Evolutionary conservation across 1,284 basidiomycete species (phyloP).

Genomic region (Microbotryomycetes sp.): DNA sequence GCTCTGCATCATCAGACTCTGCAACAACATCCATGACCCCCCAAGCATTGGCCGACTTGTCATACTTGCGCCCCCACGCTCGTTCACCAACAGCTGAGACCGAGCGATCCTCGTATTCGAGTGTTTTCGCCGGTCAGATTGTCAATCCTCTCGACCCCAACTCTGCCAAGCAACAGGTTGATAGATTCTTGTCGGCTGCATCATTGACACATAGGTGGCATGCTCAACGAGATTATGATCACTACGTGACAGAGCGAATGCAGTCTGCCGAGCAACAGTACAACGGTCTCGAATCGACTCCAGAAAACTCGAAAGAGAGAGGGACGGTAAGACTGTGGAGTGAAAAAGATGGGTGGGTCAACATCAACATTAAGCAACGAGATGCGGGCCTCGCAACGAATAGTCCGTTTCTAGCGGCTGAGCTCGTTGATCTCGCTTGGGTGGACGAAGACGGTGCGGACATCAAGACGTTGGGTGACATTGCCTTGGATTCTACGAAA

Average conservation of each 20-base stretch:
- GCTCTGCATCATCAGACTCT: background rate
- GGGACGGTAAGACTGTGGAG: conserved; percentile 26
- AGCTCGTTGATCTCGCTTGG: conserved; percentile 22
- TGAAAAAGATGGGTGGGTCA: conserved; percentile 23
- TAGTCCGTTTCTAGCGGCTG: conserved; percentile 19
- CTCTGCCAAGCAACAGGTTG: conserved; percentile 15
- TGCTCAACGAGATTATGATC: conserved; percentile 15
- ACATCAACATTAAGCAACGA: conserved; percentile 5
- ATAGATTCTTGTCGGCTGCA: conserved; percentile 27
- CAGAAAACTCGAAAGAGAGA: background rate
- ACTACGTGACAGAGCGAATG: conserved; percentile 11
- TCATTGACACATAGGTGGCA: conserved; percentile 18
- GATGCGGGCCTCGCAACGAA: background rate
- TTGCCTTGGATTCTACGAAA: conserved; percentile 67
- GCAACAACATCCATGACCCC: background rate
- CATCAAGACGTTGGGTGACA: conserved; percentile 46
- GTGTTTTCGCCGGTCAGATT: conserved; percentile 22
- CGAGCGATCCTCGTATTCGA: conserved; percentile 4
- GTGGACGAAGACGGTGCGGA: background rate
- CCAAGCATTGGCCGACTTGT: conserved; percentile 9
- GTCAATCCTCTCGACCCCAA: conserved; percentile 26
- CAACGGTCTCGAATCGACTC: background rate
- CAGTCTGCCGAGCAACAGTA: conserved; percentile 9
- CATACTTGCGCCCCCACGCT: conserved; percentile 15
- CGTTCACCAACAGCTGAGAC: background rate